phyloP scores from a whole-genome alignment of 805 yeast genomes.

The Vanderwaltozyma polyspora region DNA sequence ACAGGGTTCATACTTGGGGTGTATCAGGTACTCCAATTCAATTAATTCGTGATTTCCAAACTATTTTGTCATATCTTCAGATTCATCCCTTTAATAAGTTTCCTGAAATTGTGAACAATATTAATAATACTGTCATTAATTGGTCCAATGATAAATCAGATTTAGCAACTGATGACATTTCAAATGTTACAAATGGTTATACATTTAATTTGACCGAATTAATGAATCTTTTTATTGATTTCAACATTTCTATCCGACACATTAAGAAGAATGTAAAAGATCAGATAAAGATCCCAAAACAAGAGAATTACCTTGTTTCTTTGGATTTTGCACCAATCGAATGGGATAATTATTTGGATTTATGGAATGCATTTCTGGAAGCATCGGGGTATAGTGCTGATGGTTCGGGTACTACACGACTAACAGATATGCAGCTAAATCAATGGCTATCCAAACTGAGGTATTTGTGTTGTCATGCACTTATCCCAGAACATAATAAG shows the following conservation, averaged over 20 bases:
- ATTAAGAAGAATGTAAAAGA: constrained; percentile 72
- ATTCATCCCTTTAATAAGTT: constrained; percentile 49
- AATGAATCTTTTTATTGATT: constrained; percentile 37
- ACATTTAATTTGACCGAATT: constrained; percentile 32
- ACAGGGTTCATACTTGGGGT: constrained; percentile 90
- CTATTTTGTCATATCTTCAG: constrained; percentile 57
- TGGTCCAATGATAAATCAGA: constrained; percentile 1
- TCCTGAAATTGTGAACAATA: constrained; percentile 8
- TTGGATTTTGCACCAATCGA: constrained; percentile 76
- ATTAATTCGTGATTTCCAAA: constrained; percentile 54
- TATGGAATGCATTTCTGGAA: constrained; percentile 47
- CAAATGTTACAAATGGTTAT: constrained; percentile 12
- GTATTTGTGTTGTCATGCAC: constrained; percentile 77
- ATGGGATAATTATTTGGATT: constrained; percentile 64
- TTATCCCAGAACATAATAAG: constrained; percentile 16
- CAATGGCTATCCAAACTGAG: constrained; percentile 61
- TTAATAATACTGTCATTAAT: background rate
- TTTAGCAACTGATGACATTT: background rate
- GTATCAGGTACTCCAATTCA: constrained; percentile 92
- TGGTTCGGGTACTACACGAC: constrained; percentile 40
- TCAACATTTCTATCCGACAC: constrained; percentile 55
- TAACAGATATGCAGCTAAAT: constrained; percentile 47
- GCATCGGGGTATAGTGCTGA: constrained; percentile 41
- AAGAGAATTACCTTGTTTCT: constrained; percentile 54
- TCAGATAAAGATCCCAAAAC: constrained; percentile 72